Conservation (phyloP, 2,329 filamentous ascomycete genomes). For the Dothistroma pini region DNA sequence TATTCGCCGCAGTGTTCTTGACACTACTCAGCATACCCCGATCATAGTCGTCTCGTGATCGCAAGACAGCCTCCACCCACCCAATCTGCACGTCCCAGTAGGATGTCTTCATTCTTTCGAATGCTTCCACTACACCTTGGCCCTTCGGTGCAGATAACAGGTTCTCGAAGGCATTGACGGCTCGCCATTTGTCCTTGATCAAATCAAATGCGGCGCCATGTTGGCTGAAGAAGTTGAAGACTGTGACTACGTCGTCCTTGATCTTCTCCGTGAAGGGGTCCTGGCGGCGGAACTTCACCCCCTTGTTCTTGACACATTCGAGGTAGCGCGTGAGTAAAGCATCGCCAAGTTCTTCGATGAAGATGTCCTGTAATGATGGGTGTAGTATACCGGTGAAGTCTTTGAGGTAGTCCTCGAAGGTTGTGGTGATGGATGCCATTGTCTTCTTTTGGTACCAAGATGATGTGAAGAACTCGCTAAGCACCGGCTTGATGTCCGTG, state of each 20-base stretch:
- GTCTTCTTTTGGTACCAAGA: constrained; percentile 83
- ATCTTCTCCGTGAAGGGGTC: constrained; percentile 93
- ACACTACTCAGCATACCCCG: constrained; percentile 81
- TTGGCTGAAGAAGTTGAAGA: constrained; percentile 81
- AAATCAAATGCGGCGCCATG: constrained; percentile 63
- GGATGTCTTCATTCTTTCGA: constrained; percentile 74
- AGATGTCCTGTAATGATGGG: constrained; percentile 81
- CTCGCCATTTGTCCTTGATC: constrained; percentile 90
- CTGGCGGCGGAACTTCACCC: constrained; percentile 77
- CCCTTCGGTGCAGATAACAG: constrained; percentile 73
- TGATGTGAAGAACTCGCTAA: constrained; percentile 84
- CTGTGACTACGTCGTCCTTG: constrained; percentile 84
- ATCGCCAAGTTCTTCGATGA: constrained; percentile 89
- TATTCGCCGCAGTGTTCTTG: constrained; percentile 82
- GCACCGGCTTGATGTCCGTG: constrained; percentile 73
- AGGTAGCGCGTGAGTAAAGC: constrained; percentile 87
- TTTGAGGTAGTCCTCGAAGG: constrained; percentile 88
- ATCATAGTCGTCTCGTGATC: constrained; percentile 89
- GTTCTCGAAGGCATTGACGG: constrained; percentile 77
- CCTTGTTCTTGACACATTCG: constrained; percentile 78
- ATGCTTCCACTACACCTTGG: constrained; percentile 68
- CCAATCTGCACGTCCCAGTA: constrained; percentile 95
- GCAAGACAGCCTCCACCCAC: constrained; percentile 91
- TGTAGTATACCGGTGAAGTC: constrained; percentile 81
- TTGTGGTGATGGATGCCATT: constrained; percentile 91